A percentile compares a stretch with the other conserved stretches of the same genome.
Conservation (phyloP, 345 rosid species). For the Ceriops zippeliana region DNA sequence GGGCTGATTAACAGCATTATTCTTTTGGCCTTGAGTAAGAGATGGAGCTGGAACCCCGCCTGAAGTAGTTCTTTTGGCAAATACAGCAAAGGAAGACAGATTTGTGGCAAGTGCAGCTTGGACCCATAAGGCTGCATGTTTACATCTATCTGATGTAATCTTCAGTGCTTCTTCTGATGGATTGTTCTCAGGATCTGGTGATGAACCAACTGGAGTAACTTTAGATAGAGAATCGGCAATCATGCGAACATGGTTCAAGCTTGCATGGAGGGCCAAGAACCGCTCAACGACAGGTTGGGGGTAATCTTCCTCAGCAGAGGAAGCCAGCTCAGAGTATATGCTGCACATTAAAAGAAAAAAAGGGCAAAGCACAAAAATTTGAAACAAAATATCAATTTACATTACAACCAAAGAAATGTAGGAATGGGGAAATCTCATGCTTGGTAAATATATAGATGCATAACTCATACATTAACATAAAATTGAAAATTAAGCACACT, state of each 20-base stretch:
- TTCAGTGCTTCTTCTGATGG: slow-evolving; percentile 71
- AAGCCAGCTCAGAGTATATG: slow-evolving; percentile 60
- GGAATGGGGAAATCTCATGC: too few species aligned
- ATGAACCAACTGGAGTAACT: slow-evolving; percentile 37
- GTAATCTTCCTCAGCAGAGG: slow-evolving; percentile 79
- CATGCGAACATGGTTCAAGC: slow-evolving; percentile 48
- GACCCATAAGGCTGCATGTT: slow-evolving; percentile 75
- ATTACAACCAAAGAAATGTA: not conserved
- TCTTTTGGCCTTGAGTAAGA: slow-evolving; percentile 38
- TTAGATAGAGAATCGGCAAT: slow-evolving; percentile 63
- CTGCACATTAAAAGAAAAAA: slow-evolving; percentile 39
- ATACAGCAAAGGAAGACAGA: slow-evolving; percentile 69
- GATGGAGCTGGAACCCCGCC: slow-evolving; percentile 3
- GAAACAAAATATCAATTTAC: not conserved
- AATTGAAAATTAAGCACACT: too few species aligned
- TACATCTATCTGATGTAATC: slow-evolving; percentile 52
- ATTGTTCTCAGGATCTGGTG: slow-evolving; percentile 48
- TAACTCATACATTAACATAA: too few species aligned
- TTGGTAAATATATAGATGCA: too few species aligned
- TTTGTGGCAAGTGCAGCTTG: slow-evolving; percentile 86
- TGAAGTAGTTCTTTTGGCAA: slow-evolving; percentile 44
- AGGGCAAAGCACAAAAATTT: not conserved
- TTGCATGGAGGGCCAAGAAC: slow-evolving; percentile 70
- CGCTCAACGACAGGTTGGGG: slow-evolving; percentile 86
- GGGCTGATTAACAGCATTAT: slow-evolving; percentile 38